These are phyloP conservation scores for Vaucheria bursata DNA, from an alignment of 352 stramenopile genomes.

Conservation along the genomic window DNA sequence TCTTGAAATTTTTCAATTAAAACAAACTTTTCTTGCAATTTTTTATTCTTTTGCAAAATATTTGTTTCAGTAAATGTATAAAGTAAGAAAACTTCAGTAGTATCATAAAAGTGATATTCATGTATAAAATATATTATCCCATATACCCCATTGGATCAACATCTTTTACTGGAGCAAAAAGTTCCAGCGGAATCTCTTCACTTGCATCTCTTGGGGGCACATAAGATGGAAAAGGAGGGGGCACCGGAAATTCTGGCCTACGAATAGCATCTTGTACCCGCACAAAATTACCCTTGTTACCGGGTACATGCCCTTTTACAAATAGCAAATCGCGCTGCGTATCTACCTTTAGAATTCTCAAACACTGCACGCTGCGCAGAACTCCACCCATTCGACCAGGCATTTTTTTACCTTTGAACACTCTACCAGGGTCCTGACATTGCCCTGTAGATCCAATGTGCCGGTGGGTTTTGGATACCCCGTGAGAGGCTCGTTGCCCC, in stretches of 20 bases:
- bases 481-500: conserved; percentile 91
- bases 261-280: conserved; percentile 40
- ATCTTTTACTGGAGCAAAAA: not conserved
- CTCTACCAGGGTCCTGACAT: conserved; percentile 86
- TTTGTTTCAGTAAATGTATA: no score
- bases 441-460: conserved; percentile 88
- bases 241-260: conserved; percentile 24
- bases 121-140: no score
- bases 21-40: no score
- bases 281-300: conserved; percentile 61
- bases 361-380: conserved; percentile 88
- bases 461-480: conserved; percentile 90
- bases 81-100: no score
- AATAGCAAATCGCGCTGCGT: conserved; percentile 81
- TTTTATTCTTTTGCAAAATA: no score
- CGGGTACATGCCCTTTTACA: conserved; percentile 80
- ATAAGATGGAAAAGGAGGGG: conserved; percentile 36
- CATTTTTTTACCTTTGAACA: conserved; percentile 99
- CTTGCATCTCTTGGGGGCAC: not conserved
- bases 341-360: conserved; percentile 68
- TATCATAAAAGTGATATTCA: no score
- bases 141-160: not conserved
- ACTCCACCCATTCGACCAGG: conserved; percentile 88
- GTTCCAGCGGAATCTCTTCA: not conserved
- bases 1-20: no score